Conservation (phyloP, 169 alveolate genomes). For the Miamiensis avidus region DNA sequence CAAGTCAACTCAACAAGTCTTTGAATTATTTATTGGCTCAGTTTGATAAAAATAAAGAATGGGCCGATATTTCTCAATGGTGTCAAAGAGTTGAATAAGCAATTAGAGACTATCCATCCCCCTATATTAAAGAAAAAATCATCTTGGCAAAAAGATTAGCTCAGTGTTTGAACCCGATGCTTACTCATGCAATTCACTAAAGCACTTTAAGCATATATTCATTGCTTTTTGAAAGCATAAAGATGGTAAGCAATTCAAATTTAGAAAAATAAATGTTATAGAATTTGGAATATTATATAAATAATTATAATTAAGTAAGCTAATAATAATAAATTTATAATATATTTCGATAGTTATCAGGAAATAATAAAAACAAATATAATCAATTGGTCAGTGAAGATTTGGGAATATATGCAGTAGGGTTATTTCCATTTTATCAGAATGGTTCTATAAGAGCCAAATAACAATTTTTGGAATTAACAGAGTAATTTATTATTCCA, state of each 20-base stretch:
- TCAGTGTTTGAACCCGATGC: constrained; percentile 48
- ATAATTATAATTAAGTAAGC: constrained; percentile 11
- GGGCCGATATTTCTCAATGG: constrained; percentile 45
- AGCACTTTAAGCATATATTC: constrained; percentile 33
- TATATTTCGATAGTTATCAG: not conserved
- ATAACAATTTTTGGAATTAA: constrained; percentile 29
- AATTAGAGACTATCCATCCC: constrained; percentile 39
- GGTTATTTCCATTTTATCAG: constrained; percentile 50
- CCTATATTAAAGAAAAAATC: constrained; percentile 35
- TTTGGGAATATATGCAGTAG: constrained; percentile 42
- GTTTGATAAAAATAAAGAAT: constrained; percentile 44
- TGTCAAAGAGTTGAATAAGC: constrained; percentile 38
- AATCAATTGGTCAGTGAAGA: constrained; percentile 29
- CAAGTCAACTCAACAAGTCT: constrained; percentile 30
- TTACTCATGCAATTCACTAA: constrained; percentile 23
- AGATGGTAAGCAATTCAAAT: not conserved
- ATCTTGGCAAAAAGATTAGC: constrained; percentile 47
- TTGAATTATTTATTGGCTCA: constrained; percentile 15
- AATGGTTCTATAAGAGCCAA: constrained; percentile 40
- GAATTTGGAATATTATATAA: constrained; percentile 2
- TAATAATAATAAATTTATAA: not conserved
- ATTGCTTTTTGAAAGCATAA: constrained; percentile 5
- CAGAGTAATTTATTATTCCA: constrained; percentile 26
- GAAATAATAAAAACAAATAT: constrained; percentile 15
- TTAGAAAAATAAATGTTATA: constrained; percentile 17